A percentile compares a stretch with the other conserved stretches of the same genome.
Evolutionary conservation across 2,329 filamentous ascomycete genomes (phyloP).

Genomic region (Venturia pyrina): DNA sequence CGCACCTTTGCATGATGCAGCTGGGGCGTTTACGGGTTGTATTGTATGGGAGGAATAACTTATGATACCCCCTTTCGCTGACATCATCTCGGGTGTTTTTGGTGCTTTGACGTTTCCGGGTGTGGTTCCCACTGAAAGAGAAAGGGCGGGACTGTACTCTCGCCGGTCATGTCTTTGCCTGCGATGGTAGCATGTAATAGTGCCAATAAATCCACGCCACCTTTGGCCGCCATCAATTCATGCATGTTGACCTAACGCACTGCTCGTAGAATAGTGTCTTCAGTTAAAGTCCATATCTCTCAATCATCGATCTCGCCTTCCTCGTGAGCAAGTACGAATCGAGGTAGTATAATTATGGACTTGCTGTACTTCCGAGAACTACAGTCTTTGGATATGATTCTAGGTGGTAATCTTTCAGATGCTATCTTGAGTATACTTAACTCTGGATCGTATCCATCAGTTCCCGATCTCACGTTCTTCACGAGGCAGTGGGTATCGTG

Average conservation of each 20-base stretch:
- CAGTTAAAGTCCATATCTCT: too few relatives aligned
- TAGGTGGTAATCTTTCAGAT: too few relatives aligned
- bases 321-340: too few relatives aligned
- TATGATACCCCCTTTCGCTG: slow-evolving; percentile 1
- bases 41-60: background rate
- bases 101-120: background rate
- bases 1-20: background rate
- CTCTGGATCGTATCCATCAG: too few relatives aligned
- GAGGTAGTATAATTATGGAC: too few relatives aligned
- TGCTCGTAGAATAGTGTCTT: background rate
- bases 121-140: background rate
- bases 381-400: too few relatives aligned
- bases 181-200: background rate
- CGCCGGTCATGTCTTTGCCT: background rate
- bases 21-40: background rate
- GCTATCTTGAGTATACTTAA: too few relatives aligned
- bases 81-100: background rate
- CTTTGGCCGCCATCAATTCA: background rate
- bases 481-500: too few relatives aligned
- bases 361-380: too few relatives aligned
- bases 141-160: background rate
- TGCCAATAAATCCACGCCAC: background rate
- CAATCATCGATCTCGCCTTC: too few relatives aligned
- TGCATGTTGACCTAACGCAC: background rate
- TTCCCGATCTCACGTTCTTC: too few relatives aligned